Base-by-base conservation (phyloP, 1,284 basidiomycete genomes). In the Ceratobasidium sp. region DNA sequence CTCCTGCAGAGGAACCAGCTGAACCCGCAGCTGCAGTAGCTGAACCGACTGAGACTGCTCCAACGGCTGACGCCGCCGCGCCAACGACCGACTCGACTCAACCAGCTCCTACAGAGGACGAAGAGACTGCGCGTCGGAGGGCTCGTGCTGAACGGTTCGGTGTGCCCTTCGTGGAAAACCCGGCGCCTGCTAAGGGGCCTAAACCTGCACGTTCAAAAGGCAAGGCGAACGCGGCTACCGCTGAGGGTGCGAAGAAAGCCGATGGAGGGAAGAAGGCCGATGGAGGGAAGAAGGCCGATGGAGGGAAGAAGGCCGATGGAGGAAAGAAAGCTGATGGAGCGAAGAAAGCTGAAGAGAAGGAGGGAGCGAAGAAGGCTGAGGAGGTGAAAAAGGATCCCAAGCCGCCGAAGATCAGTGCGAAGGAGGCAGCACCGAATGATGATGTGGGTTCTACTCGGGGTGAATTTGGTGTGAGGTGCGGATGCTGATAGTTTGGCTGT, bases 141-240 rank as follows among this genome's bases (percentile, higher is more conserved):
- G 74, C 75, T 11, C 88, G 90, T 38, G 90, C 90, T 1, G 88
- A 83, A 30, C 87, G 90, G 13, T 92, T 92, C 76, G 88, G 88
- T 26, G 87, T 90, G n/a, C 85, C 89, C 0, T 75, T 89, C 11
- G 86, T 91, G 3, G 85, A 74, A 18, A 67, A 87, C 66, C 77
- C 82, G 6, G 77, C 57, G 78, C 57, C 75, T 66, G 59, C 55
- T 43, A 71, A 55, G 76, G 69, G 50, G 55, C 75, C 21, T 7
- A 59, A 73, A n/a, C 61, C 58, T 28, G 76, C 71, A 23, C 63
- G 55, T 47, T 3, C 64, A 57, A 64, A 57, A 32, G 35, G 72
- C 28, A 55, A 67, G 30, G 75, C 77, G 69, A 77, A 77, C 41
- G 64, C 59, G n/a, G 66, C 72, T 23, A 9, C 75, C 16, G 69